These are phyloP conservation scores for Ophiostoma angusticollis DNA, from an alignment of 2,329 filamentous ascomycete species.

Conservation along the genomic window DNA sequence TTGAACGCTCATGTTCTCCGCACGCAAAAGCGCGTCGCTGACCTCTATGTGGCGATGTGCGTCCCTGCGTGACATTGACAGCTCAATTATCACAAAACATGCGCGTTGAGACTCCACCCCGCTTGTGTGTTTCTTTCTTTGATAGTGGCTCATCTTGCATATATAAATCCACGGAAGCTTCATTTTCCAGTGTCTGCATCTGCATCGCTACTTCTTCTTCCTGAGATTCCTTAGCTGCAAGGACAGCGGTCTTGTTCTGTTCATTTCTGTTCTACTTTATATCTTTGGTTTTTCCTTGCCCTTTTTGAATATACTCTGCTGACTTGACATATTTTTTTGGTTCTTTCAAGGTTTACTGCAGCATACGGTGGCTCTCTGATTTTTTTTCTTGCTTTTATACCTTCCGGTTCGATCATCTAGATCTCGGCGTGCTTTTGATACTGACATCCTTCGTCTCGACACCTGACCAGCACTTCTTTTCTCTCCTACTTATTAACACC, in stretches of 20 bases:
- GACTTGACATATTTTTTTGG: neutral
- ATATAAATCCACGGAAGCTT: neutral
- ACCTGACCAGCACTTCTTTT: too few relatives aligned
- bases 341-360: too few relatives aligned
- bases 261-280: neutral
- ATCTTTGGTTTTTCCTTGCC: neutral
- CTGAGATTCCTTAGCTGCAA: too few relatives aligned
- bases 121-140: neutral
- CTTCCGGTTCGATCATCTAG: too few relatives aligned
- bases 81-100: conserved; percentile 2
- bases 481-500: too few relatives aligned
- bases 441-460: too few relatives aligned
- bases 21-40: neutral
- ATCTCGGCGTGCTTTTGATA: too few relatives aligned
- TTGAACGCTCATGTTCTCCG: neutral
- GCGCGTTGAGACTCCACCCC: too few relatives aligned
- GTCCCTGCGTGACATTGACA: neutral
- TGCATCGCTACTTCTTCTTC: too few relatives aligned
- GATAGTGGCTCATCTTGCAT: too few relatives aligned
- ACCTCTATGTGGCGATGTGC: neutral
- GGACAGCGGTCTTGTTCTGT: too few relatives aligned
- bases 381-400: neutral
- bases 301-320: neutral
- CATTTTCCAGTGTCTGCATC: neutral
- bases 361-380: neutral